Evolutionary conservation across 352 stramenopile genomes (phyloP).

Genomic region (Phytophthora fragariaefolia): DNA sequence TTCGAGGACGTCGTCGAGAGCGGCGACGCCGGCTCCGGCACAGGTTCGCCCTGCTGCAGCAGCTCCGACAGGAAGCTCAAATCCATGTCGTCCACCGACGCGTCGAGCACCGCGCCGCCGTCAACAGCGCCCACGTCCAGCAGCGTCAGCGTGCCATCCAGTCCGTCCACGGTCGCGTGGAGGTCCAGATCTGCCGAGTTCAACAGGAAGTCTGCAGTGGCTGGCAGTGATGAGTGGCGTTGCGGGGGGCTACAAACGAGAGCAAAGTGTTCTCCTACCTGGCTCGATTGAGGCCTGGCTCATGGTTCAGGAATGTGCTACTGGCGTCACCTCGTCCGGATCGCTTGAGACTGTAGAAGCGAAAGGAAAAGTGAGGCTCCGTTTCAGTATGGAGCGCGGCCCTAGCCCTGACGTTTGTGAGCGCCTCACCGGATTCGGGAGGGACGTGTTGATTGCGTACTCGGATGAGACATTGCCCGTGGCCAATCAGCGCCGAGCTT

Average conservation of each 20-base stretch:
- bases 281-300: conserved; percentile 23
- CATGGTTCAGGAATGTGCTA: conserved; percentile 26
- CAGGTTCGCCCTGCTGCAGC: conserved; percentile 25
- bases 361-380: conserved; percentile 21
- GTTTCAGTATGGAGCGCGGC: conserved; percentile 1
- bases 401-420: not conserved
- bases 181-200: conserved; percentile 31
- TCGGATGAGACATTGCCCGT: too few species aligned
- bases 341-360: not conserved
- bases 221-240: not conserved
- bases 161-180: conserved; percentile 17
- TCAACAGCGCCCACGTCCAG: conserved; percentile 19
- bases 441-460: not conserved
- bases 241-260: too few species aligned
- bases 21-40: conserved; percentile 29
- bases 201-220: conserved; percentile 25
- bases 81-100: conserved; percentile 37
- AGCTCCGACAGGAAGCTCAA: conserved; percentile 40
- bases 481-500: not conserved
- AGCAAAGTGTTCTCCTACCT: conserved; percentile 3
- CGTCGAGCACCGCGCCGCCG: conserved; percentile 16
- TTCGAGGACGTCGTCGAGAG: conserved; percentile 25
- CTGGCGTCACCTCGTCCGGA: not conserved
- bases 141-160: conserved; percentile 33
- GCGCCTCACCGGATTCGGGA: too few species aligned